These are phyloP conservation scores for Rhodamnia argentea DNA, from an alignment of 345 rosid genomes.

Conservation along the genomic window DNA sequence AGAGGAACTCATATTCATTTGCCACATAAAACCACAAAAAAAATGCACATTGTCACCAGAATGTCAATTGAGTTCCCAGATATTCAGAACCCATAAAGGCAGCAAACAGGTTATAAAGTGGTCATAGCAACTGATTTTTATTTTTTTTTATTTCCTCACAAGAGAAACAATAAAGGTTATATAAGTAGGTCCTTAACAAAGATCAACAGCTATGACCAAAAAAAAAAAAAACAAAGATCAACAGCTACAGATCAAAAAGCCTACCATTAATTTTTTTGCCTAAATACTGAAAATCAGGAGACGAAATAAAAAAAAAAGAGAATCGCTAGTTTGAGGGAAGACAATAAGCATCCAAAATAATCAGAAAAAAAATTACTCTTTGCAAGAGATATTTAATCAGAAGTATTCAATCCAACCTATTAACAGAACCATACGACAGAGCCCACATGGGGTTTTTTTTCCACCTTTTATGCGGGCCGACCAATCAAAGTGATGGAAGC, in stretches of 20 bases:
- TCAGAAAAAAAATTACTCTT: not conserved
- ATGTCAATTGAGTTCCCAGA: not conserved
- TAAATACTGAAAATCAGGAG: not conserved
- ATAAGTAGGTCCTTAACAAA: not conserved
- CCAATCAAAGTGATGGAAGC: not conserved
- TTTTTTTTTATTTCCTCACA: not conserved
- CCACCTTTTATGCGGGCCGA: not conserved
- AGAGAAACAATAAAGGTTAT: not conserved
- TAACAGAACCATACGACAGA: not conserved
- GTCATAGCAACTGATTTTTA: not conserved
- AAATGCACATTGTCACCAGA: not conserved
- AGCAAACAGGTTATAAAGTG: not conserved
- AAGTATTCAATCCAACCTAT: not conserved
- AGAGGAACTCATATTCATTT: not conserved
- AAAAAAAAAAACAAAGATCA: not conserved
- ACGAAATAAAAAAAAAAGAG: not conserved
- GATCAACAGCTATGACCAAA: not conserved
- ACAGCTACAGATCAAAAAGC: not conserved
- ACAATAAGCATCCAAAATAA: not conserved
- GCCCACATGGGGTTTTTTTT: not conserved
- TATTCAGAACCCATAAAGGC: not conserved
- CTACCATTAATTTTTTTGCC: not conserved
- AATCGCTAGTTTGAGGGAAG: not conserved
- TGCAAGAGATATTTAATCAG: not conserved
- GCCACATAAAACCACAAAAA: not conserved